These are phyloP conservation scores for Vaccinium corymbosum DNA, from an alignment of 148 eudicot species.

Conservation along the genomic window DNA sequence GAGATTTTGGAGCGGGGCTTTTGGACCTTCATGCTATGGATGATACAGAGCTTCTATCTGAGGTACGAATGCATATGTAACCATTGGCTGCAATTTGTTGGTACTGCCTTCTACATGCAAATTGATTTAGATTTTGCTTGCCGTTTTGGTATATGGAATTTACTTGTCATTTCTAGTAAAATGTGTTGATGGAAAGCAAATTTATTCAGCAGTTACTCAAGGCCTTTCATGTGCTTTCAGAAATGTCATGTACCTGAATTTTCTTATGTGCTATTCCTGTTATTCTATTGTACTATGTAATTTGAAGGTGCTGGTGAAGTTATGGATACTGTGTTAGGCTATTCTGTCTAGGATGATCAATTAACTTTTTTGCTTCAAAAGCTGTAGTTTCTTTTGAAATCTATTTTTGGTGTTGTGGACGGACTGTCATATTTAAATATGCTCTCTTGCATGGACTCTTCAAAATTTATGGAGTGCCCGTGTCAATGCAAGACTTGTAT, in stretches of 20 bases:
- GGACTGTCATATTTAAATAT: neutral
- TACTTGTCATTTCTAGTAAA: neutral
- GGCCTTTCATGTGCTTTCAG: neutral
- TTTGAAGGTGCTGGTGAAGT: neutral
- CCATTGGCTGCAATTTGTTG: neutral
- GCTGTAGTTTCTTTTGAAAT: neutral
- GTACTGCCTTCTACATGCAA: neutral
- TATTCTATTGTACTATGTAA: neutral
- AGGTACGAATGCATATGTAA: slow-evolving; percentile 36
- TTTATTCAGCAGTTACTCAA: neutral
- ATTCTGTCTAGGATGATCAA: neutral
- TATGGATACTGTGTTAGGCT: neutral
- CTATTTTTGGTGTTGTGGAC: neutral
- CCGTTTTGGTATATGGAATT: neutral
- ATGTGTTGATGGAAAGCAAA: neutral
- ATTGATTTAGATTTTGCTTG: neutral
- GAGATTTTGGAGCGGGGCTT: slow-evolving; percentile 99
- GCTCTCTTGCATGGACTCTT: neutral
- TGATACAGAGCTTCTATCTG: slow-evolving; percentile 96
- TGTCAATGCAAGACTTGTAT: neutral
- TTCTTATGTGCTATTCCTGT: neutral
- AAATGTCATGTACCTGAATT: neutral
- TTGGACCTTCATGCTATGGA: slow-evolving; percentile 98
- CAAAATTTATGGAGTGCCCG: neutral
- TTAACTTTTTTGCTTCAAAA: neutral